Evolutionary conservation across 768 basidiomycete species (phyloP), one percentile per base, ranked within the genome.

Genomic region (Austroboletus festivus): DNA sequence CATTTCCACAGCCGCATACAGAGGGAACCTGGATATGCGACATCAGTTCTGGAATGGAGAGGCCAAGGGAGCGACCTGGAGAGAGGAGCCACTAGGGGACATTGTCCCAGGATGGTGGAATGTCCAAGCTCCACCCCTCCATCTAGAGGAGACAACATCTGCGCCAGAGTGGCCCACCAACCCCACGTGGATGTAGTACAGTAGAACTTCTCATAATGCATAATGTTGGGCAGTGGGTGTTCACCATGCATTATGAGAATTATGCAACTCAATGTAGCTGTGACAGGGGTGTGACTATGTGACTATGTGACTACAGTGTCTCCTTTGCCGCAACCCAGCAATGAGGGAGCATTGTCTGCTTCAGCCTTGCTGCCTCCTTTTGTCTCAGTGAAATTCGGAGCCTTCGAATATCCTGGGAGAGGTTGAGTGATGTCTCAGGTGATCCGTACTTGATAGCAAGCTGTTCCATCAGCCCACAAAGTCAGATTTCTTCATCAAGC

Each of bases 191-290:
- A n/a, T n/a, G n/a, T n/a, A n/a, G 28, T 47, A 52, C 46, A 50
- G 49, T 50, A 39, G 20, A 50, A 38, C 18, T 50, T 5, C 49
- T 50, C 43, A 50, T 50, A 50, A 34, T 41, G 49, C 43, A 50
- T 50, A 19, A 19, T 12, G 15, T 50, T 20, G 44, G 49, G 49
- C 21, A 20, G 42, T 12, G 2, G 10, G 7, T 18, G 16, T 23
- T 50, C 6, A 10, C 18, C 4, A 50, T 50, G 49, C 49, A 45
- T 41, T 50, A 45, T 23, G 10, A 50, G 26, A 11, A 12, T 22
- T 33, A 45, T 50, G 43, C 49, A 50, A 16, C 16, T 3, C 13
- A 35, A 19, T 20, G 9, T 35, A 4, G 15, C 7, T 28, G 28
- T 28, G 28, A 28, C 28, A 28, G 5, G 28, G 5, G 28, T 5